Percentiles rank a stretch among this genome's conserved stretches.
These are phyloP conservation scores for Colletotrichum gigasporum DNA, from an alignment of 2,329 filamentous ascomycete genomes.

Conservation along the genomic window DNA sequence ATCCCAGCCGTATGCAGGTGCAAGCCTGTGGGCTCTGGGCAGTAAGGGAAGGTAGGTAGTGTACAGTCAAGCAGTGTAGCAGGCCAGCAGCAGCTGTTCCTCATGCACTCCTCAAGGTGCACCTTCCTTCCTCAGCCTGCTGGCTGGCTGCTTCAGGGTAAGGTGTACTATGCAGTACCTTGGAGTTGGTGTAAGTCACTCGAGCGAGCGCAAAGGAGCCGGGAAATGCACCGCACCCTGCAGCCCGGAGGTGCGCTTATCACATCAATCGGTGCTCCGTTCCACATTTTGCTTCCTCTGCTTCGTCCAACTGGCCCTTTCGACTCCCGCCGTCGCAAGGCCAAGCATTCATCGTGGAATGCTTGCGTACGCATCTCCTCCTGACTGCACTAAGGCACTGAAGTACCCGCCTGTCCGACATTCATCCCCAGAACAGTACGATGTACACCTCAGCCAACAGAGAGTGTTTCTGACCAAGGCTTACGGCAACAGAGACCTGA, in stretches of 20 bases:
- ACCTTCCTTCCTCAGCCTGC: background rate
- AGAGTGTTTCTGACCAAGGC: slow-evolving; percentile 24
- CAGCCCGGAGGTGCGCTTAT: slow-evolving; percentile 13
- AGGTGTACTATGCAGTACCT: too few relatives aligned
- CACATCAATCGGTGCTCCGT: slow-evolving; percentile 24
- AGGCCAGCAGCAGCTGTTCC: too few relatives aligned
- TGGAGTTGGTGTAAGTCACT: too few relatives aligned
- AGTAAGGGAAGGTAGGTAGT: too few relatives aligned
- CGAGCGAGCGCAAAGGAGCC: too few relatives aligned
- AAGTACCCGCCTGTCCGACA: slow-evolving; percentile 5
- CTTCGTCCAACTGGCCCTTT: background rate
- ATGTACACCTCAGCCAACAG: too few relatives aligned
- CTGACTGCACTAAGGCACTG: background rate
- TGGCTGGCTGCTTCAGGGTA: background rate
- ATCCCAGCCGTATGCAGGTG: background rate
- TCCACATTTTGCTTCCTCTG: background rate
- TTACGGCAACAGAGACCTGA: slow-evolving; percentile 19
- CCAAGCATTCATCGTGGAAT: slow-evolving; percentile 20
- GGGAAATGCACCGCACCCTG: too few relatives aligned
- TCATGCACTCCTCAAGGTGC: background rate
- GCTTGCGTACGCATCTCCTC: slow-evolving; percentile 23
- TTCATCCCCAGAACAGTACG: slow-evolving; percentile 9
- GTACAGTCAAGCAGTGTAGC: too few relatives aligned
- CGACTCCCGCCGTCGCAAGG: slow-evolving; percentile 4
- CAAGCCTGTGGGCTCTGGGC: background rate